Base-by-base conservation (phyloP, 495 filamentous ascomycete genomes). In the Bryoglossum gracile region DNA sequence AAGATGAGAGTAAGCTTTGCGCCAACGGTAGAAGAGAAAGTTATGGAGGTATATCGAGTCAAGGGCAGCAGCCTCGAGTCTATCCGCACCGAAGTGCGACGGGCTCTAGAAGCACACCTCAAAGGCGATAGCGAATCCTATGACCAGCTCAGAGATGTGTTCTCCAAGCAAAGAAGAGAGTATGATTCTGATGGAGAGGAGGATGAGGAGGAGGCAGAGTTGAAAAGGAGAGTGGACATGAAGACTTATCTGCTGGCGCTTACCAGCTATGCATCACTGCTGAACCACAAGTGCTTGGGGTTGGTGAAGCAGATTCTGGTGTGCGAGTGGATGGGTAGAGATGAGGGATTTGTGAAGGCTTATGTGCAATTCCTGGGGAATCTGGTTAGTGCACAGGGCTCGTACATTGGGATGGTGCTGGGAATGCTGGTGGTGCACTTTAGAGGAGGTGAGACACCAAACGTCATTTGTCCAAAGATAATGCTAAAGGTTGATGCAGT, bases 271-370 rank as follows among this genome's bases (percentile, higher is more conserved):
- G 77, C 85, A 6, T 80, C 83, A 18, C 65, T 78, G 18, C 69
- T 99, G 21, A 75, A 83, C 53, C 80, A 77, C 55, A 77, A 76
- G 38, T 95, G 86, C 66, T 77, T 79, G 16, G 80, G 81, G 2
- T 66, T 99, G 25, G 80, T 95, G 30, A 70, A 78, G 52, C 80
- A 81, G 18, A 70, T 94, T 8, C 66, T 96, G 25, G 68, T 76
- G 50, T 86, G 80, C 62, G 71, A 80, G 30, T 99, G 92, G 92
- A 74, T 95, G 34, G 87, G 85, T 8, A 76, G 89, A 41, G 86
- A 91, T 58, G 82, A 89, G 48, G 68, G 74, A 3, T 96, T 94
- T 65, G 75, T 89, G 32, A 80, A 79, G 50, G 72, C 86, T 2
- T 97, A 84, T 65, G 78, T 84, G 39, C 77, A 86, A 43, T 86